Evolutionary conservation across 129 eudicot species (phyloP).

Genomic region (Flaveria trinervia): DNA sequence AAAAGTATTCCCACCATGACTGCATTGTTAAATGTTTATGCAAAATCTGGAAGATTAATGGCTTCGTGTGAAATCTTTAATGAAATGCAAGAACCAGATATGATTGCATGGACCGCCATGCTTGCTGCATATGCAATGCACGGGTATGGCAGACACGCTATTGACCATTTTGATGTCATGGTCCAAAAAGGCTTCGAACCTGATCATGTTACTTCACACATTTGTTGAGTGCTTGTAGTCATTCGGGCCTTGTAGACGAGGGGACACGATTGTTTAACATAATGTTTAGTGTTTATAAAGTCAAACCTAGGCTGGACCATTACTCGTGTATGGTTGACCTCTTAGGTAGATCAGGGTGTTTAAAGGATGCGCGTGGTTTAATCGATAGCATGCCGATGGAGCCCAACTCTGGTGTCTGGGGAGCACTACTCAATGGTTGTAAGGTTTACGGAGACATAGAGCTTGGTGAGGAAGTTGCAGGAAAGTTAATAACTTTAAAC

Average conservation of each 20-base stretch:
- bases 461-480: conserved; percentile 52
- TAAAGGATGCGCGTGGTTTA: conserved; percentile 40
- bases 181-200: conserved; percentile 46
- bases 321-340: conserved; percentile 65
- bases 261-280: conserved; percentile 42
- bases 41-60: conserved; percentile 45
- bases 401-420: conserved; percentile 61
- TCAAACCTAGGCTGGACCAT: conserved; percentile 52
- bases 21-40: conserved; percentile 39
- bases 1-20: conserved; percentile 36
- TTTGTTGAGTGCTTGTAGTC: conserved; percentile 59
- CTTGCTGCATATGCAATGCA: conserved; percentile 54
- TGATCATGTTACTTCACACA: conserved; percentile 68
- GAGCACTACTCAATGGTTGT: conserved; percentile 57
- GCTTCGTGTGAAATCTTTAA: conserved; percentile 34
- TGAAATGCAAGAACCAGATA: conserved; percentile 44
- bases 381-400: conserved; percentile 57
- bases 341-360: conserved; percentile 45
- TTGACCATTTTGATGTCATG: conserved; percentile 43
- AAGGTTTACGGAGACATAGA: conserved; percentile 44
- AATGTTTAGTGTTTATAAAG: conserved; percentile 38
- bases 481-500: conserved; percentile 36
- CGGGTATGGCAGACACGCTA: conserved; percentile 52
- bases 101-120: conserved; percentile 51
- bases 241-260: conserved; percentile 54